Evolutionary conservation across 1,139 yeast genomes (phyloP).

Genomic region (Debaryomyces subglobosus): DNA sequence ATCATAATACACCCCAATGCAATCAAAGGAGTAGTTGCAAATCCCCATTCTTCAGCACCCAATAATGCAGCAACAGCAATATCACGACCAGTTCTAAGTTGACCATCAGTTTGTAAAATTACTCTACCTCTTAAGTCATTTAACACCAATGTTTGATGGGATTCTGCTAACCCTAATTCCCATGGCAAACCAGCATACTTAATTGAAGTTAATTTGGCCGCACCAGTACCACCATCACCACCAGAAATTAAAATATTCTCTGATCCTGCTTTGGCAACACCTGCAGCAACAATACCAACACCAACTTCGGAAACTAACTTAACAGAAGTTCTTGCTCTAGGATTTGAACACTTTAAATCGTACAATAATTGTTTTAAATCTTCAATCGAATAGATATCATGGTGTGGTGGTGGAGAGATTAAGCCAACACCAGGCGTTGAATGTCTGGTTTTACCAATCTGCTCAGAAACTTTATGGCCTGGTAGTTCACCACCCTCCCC

Average conservation of each 20-base stretch:
- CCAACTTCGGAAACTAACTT: slow-evolving; percentile 97
- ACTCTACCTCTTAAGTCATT: slow-evolving; percentile 96
- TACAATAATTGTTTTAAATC: slow-evolving; percentile 96
- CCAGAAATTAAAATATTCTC: slow-evolving; percentile 95
- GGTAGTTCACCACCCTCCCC: slow-evolving; percentile 99
- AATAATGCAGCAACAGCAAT: slow-evolving; percentile 93
- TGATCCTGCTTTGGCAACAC: slow-evolving; percentile 98
- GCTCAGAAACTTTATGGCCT: slow-evolving; percentile 86
- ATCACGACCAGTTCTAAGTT: slow-evolving; percentile 93
- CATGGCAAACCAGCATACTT: slow-evolving; percentile 98
- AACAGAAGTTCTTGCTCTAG: slow-evolving; percentile 95
- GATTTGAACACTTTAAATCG: slow-evolving; percentile 95
- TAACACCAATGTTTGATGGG: slow-evolving; percentile 94
- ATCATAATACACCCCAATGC: slow-evolving; percentile 98
- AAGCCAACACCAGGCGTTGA: slow-evolving; percentile 97
- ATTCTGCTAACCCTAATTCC: slow-evolving; percentile 98
- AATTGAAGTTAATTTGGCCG: slow-evolving; percentile 96
- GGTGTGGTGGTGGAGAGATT: slow-evolving; percentile 98
- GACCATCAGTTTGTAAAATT: slow-evolving; percentile 96
- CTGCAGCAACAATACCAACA: slow-evolving; percentile 98
- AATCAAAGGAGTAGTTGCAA: slow-evolving; percentile 95
- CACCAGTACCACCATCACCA: slow-evolving; percentile 99
- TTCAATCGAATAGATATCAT: slow-evolving; percentile 96
- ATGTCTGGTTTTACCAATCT: slow-evolving; percentile 94
- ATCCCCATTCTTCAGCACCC: slow-evolving; percentile 99